Percentiles rank a stretch among this genome's conserved stretches.
Evolutionary conservation across 1,139 yeast genomes (phyloP).

Genomic region (Entelexis sorbosivorans): DNA sequence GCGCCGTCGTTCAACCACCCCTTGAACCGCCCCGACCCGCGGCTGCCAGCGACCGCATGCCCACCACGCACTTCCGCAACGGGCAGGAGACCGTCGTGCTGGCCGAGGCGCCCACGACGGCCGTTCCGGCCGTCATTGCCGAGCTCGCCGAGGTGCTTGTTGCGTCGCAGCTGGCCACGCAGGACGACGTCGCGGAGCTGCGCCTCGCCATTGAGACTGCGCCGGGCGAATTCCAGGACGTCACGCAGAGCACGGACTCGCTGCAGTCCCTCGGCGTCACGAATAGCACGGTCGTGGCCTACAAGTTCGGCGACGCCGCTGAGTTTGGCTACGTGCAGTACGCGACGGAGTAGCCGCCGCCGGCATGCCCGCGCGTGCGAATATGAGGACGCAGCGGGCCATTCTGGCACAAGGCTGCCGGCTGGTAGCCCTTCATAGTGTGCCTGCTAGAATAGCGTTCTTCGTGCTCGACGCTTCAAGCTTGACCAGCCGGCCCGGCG

Average conservation of each 20-base stretch:
- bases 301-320: slow-evolving; percentile 13
- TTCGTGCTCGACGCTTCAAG: no score
- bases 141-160: slow-evolving; percentile 24
- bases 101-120: slow-evolving; percentile 10
- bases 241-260: slow-evolving; percentile 12
- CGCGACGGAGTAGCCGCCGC: neutral
- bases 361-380: no score
- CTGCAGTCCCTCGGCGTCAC: slow-evolving; percentile 11
- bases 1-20: neutral
- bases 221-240: slow-evolving; percentile 12
- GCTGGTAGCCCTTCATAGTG: no score
- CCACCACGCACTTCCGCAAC: slow-evolving; percentile 20
- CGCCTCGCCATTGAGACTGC: slow-evolving; percentile 18
- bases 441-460: no score
- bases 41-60: slow-evolving; percentile 10
- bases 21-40: neutral
- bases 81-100: slow-evolving; percentile 16
- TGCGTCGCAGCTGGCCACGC: slow-evolving; percentile 17
- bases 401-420: no score
- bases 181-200: slow-evolving; percentile 20
- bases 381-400: no score
- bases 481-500: no score
- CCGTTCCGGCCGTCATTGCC: slow-evolving; percentile 19
- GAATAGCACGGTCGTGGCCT: slow-evolving; percentile 14
- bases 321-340: slow-evolving; percentile 17